Evolutionary conservation across 257 asterid species (phyloP), one percentile per base, ranked within the genome.

Genomic region (Datura wrightii): DNA sequence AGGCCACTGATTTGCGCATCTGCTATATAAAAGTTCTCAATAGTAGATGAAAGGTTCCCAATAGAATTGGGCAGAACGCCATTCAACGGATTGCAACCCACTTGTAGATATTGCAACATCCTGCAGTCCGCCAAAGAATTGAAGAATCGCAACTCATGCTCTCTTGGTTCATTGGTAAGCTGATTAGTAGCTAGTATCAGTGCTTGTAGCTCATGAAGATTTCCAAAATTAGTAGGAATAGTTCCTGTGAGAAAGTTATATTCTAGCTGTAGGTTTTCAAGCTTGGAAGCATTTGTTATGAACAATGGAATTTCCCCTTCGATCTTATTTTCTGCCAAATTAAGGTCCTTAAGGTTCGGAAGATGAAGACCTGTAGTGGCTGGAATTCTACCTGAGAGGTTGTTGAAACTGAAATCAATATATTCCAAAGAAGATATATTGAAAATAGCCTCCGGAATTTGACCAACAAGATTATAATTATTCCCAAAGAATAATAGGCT

Each of bases 381-480:
- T 11, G 88, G 89, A 55, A 86, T 15, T 15, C 15, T 50, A 16
- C 92, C 90, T 0, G 89, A 59, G 46, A 89, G 83, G 39, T 14
- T 65, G 41, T 83, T 89, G 18, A 19, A 80, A 1, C 60, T 53
- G 85, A 88, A 69, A 18, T 83, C 86, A 6, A 86, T 52, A 10
- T 7, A 3, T 48, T 62, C 72, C 66, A 88, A 46, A 7, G 88
- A 82, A 13, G 90, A 89, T 6, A 88, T 42, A 83, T 89, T 89
- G 85, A 88, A 89, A 65, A 89, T 88, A 39, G 5, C 36, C 11
- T 79, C 79, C 54, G 92, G 90, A 69, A 89, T 89, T 34, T 39
- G 85, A 18, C 92, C 92, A 4, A 82, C 70, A 5, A 89, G 81
- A 54, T 83, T 80, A 71, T 0, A 41, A 80, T 86, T 83, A 39